Percentiles rank a stretch among this genome's conserved stretches.
Conservation (phyloP, 2,329 filamentous ascomycete genomes). For the Alternaria arbusti region DNA sequence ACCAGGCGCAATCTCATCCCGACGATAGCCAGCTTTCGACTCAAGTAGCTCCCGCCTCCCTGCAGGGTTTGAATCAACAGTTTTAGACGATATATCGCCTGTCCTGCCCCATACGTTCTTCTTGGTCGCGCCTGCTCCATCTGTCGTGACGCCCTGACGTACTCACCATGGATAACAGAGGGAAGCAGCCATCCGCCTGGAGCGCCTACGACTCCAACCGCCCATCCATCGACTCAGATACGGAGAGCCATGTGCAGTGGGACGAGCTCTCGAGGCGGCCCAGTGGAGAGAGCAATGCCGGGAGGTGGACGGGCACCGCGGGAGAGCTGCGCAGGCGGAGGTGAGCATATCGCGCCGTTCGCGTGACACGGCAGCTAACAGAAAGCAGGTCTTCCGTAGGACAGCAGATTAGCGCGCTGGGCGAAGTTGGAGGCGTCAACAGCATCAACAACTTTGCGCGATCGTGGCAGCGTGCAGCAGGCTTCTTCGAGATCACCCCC, state of each 20-base stretch:
- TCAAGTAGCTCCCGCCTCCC: constrained; percentile 42
- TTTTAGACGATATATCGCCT: constrained; percentile 22
- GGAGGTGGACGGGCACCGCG: constrained; percentile 26
- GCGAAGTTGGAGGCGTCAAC: constrained; percentile 88
- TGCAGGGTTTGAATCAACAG: constrained; percentile 32
- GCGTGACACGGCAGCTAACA: constrained; percentile 8
- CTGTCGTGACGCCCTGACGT: constrained; percentile 2
- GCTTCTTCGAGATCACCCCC: constrained; percentile 85
- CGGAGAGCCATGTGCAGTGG: constrained; percentile 48
- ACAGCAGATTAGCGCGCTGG: constrained; percentile 56
- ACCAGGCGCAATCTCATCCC: constrained; percentile 29
- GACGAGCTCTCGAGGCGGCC: constrained; percentile 41
- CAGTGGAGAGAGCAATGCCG: constrained; percentile 40
- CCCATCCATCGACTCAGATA: constrained; percentile 50
- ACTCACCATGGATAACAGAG: constrained; percentile 45
- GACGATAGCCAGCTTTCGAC: constrained; percentile 37
- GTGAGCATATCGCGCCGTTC: constrained; percentile 21
- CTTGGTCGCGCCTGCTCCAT: constrained; percentile 3
- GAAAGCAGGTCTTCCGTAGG: constrained; percentile 54
- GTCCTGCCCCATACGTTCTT: constrained; percentile 4
- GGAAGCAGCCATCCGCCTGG: constrained; percentile 55
- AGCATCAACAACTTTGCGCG: constrained; percentile 92
- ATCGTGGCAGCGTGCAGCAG: constrained; percentile 89
- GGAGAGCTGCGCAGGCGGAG: constrained; percentile 47
- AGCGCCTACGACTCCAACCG: constrained; percentile 53